Conservation (phyloP, 140 eudicot species). For the Anethum foeniculum region DNA sequence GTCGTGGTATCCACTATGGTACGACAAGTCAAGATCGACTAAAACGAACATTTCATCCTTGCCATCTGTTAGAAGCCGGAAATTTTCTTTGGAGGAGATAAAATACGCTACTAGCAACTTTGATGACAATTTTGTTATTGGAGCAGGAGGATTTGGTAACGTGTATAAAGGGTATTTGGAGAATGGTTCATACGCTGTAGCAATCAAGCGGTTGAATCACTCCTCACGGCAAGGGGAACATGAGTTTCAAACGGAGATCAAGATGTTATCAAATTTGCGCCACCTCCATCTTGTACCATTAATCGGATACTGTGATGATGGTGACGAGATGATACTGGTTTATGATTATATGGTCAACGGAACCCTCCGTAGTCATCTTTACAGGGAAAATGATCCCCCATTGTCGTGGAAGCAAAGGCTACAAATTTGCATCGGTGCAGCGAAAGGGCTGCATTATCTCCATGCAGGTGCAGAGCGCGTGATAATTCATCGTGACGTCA, state of each 20-base stretch:
- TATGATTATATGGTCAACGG: constrained; percentile 37
- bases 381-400: constrained; percentile 14
- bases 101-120: constrained; percentile 22
- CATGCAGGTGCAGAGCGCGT: constrained; percentile 22
- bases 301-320: constrained; percentile 30
- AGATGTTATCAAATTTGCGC: constrained; percentile 28
- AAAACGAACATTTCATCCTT: constrained; percentile 15
- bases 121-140: constrained; percentile 19
- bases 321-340: constrained; percentile 31
- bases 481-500: constrained; percentile 41
- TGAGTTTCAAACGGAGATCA: constrained; percentile 31
- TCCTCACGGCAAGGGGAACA: constrained; percentile 26
- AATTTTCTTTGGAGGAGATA: constrained; percentile 25
- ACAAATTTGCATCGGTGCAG: constrained; percentile 27
- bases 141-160: constrained; percentile 30
- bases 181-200: constrained; percentile 18
- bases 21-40: constrained; percentile 22
- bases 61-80: constrained; percentile 36
- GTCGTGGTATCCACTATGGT: neutral
- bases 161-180: constrained; percentile 32
- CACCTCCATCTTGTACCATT: constrained; percentile 32
- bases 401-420: constrained; percentile 35
- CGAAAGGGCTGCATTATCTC: constrained; percentile 30
- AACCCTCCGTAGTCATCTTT: constrained; percentile 28
- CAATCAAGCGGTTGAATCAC: constrained; percentile 28